Base-by-base conservation (phyloP, 129 eudicot species). In the Cynara cardunculus region DNA sequence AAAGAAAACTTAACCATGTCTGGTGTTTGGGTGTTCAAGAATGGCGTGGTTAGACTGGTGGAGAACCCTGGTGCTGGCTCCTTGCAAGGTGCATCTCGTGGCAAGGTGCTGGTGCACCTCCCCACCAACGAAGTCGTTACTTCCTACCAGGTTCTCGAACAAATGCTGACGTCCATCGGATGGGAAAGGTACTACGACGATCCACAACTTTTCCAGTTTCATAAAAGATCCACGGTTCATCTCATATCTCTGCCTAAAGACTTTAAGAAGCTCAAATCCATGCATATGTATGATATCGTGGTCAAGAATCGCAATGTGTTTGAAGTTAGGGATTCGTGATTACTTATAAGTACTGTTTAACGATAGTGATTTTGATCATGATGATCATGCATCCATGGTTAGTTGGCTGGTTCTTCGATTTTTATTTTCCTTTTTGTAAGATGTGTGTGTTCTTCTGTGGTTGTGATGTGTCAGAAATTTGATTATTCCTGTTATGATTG, bases 21-120 rank as follows among this genome's bases (percentile, higher is more conserved):
- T 27, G 96, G 96, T 22, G 96, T 91, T 37, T 91, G 96, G 96
- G 91, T 88, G 56, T 91, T 91, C 88, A 91, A 89, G 71, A 89
- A 91, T 34, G 93, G 96, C 0, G 93, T 91, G 2, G 84, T 91
- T 14, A 77, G 91, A 4, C 88, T 91, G 0, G 91, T 90, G 25
- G 90, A 88, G 82, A 91, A 88, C 81, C 85, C 95, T 0, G 90
- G 90, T 0, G 85, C 81, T 0, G 83, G 78, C 18, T 77, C 88
- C 0, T 35, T 56, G 59, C 81, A 80, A 13, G 87, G 90, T 21
- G 27, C 62, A n/a, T 24, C 70, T 3, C 46, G 75, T 11, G 78
- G 87, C 39, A 88, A 91, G 64, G 81, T 87, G 69, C 74, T 91
- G 13, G 89, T 91, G 44, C 88, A 91, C 67, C 26, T 87, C 11